Conservation (phyloP, 2,329 filamentous ascomycete species). For the Cladophialophora exuberans region DNA sequence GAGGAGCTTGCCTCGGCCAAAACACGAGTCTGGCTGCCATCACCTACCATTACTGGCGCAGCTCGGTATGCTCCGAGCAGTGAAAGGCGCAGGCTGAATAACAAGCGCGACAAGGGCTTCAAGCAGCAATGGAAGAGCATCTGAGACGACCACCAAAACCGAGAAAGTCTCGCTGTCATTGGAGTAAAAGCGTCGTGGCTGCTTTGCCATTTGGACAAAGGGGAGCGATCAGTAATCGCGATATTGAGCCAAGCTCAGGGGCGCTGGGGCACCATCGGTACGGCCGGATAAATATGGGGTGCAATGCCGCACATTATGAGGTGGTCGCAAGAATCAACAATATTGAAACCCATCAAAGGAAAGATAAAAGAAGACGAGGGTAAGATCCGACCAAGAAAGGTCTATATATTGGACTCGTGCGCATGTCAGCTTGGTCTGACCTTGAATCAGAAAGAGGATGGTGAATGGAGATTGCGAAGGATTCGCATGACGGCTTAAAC, state of each 20-base stretch:
- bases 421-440: slow-evolving; percentile 1
- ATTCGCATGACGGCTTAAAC: no score
- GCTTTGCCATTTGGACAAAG: neutral
- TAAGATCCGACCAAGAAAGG: neutral
- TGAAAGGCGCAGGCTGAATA: slow-evolving; percentile 9
- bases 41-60: no score
- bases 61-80: neutral
- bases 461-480: no score
- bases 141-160: neutral
- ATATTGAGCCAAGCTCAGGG: neutral
- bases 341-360: neutral
- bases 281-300: no score
- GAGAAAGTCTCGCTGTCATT: slow-evolving; percentile 2
- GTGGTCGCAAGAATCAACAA: neutral
- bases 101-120: neutral
- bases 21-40: neutral
- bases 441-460: no score
- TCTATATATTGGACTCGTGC: slow-evolving; percentile 1
- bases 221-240: slow-evolving; percentile 22
- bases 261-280: neutral
- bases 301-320: no score
- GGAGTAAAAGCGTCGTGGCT: slow-evolving; percentile 3
- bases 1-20: slow-evolving; percentile 5
- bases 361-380: neutral
- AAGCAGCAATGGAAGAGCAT: no score